Base-by-base conservation (phyloP, 495 filamentous ascomycete genomes). In the Annulohypoxylon moriforme region DNA sequence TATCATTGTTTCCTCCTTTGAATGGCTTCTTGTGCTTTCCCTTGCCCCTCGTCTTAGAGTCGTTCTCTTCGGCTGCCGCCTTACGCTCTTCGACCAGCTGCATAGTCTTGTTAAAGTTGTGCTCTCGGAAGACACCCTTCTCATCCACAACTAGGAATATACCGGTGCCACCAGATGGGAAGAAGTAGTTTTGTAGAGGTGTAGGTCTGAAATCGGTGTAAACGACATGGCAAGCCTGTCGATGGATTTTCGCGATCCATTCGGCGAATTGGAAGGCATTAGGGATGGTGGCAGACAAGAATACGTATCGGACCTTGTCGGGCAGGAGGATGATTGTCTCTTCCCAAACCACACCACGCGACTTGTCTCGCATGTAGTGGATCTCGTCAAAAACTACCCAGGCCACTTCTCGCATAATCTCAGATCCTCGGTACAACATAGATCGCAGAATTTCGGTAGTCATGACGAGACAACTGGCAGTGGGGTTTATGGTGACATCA, bases 181-280 rank as follows among this genome's bases (percentile, higher is more conserved):
- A 97, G 83, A 98, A 94, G 81, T 99, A 99, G 77, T 97, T 94
- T 77, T 99, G 96, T 52, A 99, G 81, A 2, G 96, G 96, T 0
- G 96, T 98, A 33, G 96, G 96, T 73, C 96, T 87, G 84, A 97
- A 99, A 80, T 99, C 94, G 40, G 96, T 99, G 77, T 99, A 99
- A 22, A 99, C 96, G 68, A 99, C 95, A 80, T 99, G 96, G 74
- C 96, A 98, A 14, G 96, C 94, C 76, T 99, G 96, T 55, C 91
- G 89, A 80, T 99, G 96, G 67, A 94, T 98, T 80, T 98, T 97
- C 61, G 91, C 92, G 67, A 98, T 94, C 96, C 96, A 99, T 79
- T 99, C 94, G 73, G 96, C 96, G 75, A 99, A 99, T 77, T 99
- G 96, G 91, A 98, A 97, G 47, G 96, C 94, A 75, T 99, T 99